Base-by-base conservation (phyloP, 257 asterid species). In the Catharanthus roseus region DNA sequence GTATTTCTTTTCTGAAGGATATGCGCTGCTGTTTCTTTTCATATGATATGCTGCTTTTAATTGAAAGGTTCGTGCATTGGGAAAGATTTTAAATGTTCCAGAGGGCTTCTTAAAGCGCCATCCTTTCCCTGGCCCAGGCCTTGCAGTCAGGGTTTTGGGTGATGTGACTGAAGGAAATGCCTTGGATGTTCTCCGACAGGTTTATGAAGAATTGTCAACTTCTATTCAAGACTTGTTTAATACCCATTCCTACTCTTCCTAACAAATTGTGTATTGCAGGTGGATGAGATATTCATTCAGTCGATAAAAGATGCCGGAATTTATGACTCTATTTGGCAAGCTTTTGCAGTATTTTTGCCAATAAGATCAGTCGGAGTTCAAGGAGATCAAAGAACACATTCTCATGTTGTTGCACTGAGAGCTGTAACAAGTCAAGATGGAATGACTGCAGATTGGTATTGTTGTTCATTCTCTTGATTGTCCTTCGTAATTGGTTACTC, bases 351-450 rank as follows among this genome's bases (percentile, higher is more conserved):
- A 21, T 87, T 91, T 85, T 78, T 95, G 92, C 97, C 96, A 1
- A 91, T 91, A 42, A 79, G 80, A 70, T 88, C 98, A 0, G 99
- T 95, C 39, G 99, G 99, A 21, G 98, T 95, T 82, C 99, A 95
- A 87, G 99, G 99, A 56, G 99, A 95, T 74, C 93, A 90, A 74
- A 88, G 99, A 80, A 91, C 99, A 1, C 96, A 95, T 85, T 84
- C 97, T 44, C 87, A 89, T 41, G 96, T 93, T 78, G 87, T 95
- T 72, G 86, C 93, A 21, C 90, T 95, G 47, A 85, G 99, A 83
- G 99, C 98, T 19, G 99, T 91, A 71, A 95, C 99, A 19, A 95
- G 99, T 80, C 95, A 91, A 74, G 99, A 95, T 82, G 99, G 99
- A 76, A 95, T 95, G 99, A 95, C 99, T 60, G 99, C 99, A 26